A percentile compares a stretch with the other conserved stretches of the same genome.
phyloP scores from a whole-genome alignment of 371 early-diverging fungal species.

The Smittium mucronatum region DNA sequence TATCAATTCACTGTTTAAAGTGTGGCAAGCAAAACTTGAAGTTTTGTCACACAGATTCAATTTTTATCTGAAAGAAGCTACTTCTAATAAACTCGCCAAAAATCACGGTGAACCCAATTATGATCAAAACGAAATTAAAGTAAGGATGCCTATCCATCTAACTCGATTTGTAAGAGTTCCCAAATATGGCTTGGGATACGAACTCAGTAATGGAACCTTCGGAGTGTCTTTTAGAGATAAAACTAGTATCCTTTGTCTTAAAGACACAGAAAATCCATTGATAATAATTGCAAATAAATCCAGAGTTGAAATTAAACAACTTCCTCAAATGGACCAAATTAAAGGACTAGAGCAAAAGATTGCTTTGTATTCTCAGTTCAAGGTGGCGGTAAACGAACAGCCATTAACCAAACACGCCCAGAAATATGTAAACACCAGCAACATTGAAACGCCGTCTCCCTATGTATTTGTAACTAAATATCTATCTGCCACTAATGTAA shows the following conservation, averaged over 20 bases:
- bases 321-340: slow-evolving; percentile 10
- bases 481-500: slow-evolving; percentile 10
- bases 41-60: slow-evolving; percentile 8
- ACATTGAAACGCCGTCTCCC: not conserved
- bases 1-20: slow-evolving; percentile 3
- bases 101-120: not conserved
- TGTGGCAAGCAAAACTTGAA: slow-evolving; percentile 10
- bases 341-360: slow-evolving; percentile 11
- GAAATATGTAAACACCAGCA: not conserved
- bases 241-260: slow-evolving; percentile 2
- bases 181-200: slow-evolving; percentile 13
- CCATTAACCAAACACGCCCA: slow-evolving; percentile 4
- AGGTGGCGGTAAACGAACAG: slow-evolving; percentile 7
- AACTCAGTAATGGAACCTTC: slow-evolving; percentile 11
- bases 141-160: slow-evolving; percentile 7
- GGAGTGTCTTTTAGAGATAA: slow-evolving; percentile 13
- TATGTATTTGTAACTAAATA: slow-evolving; percentile 12
- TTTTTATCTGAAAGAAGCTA: slow-evolving; percentile 1
- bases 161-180: slow-evolving; percentile 10
- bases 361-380: slow-evolving; percentile 11
- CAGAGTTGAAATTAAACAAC: slow-evolving; percentile 7
- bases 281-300: not conserved
- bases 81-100: not conserved
- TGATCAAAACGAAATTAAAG: not conserved
- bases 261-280: not conserved